These are phyloP conservation scores for Canna indica DNA, from an alignment of 176 grass and related monocot genomes.

Conservation along the genomic window DNA sequence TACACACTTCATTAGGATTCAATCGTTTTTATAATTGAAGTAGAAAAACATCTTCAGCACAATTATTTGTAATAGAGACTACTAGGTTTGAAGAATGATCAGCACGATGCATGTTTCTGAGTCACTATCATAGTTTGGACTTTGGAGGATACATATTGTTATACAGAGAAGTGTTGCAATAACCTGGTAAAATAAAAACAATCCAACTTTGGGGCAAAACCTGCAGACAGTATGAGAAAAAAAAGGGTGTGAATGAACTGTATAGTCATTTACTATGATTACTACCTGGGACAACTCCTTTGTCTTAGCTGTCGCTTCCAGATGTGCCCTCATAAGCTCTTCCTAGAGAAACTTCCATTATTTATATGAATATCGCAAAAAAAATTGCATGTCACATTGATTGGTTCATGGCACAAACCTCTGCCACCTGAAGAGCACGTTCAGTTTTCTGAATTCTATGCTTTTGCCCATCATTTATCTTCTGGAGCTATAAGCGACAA, in stretches of 20 bases:
- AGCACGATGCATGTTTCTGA: too few relatives aligned
- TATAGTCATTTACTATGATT: slow-evolving; percentile 10
- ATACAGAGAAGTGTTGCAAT: neutral
- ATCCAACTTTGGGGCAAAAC: neutral
- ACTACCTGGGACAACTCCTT: slow-evolving; percentile 68
- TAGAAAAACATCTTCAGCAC: too few relatives aligned
- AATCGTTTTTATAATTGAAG: too few relatives aligned
- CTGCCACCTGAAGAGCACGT: slow-evolving; percentile 63
- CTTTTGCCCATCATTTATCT: slow-evolving; percentile 61
- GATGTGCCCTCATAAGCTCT: slow-evolving; percentile 67
- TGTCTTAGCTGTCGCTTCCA: slow-evolving; percentile 57
- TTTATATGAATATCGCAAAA: slow-evolving; percentile 13
- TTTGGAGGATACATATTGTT: neutral
- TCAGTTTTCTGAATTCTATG: slow-evolving; percentile 80
- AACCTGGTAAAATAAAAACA: neutral
- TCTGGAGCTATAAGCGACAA: slow-evolving; percentile 63
- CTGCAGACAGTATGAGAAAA: neutral
- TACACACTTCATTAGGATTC: too few relatives aligned
- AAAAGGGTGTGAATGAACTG: neutral
- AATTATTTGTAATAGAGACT: too few relatives aligned
- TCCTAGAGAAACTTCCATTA: slow-evolving; percentile 49
- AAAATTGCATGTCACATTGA: slow-evolving; percentile 12
- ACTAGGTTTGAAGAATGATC: too few relatives aligned
- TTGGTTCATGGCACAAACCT: slow-evolving; percentile 50
- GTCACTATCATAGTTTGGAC: neutral